Evolutionary conservation across 345 rosid species (phyloP), one percentile per base, ranked within the genome.

Genomic region (Murraya koenigii): DNA sequence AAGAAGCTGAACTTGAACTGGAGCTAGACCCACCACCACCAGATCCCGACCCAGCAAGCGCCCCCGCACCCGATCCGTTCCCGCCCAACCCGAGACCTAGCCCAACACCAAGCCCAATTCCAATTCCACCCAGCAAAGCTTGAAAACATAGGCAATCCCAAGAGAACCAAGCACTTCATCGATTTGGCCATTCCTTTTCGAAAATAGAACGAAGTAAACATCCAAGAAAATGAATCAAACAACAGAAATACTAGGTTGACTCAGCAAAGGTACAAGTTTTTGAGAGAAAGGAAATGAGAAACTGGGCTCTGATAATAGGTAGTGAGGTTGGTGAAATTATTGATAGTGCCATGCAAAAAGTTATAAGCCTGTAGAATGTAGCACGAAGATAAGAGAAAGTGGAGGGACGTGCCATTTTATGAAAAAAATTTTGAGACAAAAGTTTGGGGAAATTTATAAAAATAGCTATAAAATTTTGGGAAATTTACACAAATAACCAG

Each of bases 61-160:
- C 88, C 56, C 89, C 89, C 0, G 93, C 86, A 5, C 93, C 90
- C 9, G 92, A 84, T 2, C 92, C 93, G 10, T 79, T 74, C 13
- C 95, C 95, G 7, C 95, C 92, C 22, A 92, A 71, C 47, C 95
- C 98, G 69, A 92, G 56, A 26, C 98, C 94, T 11, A 84, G 0
- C 6, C 92, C 95, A 28, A 86, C 80, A n/a, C 97, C 97, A 58
- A 85, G 0, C 66, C 98, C 97, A 62, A 88, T 75, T 14, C 98
- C 95, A 39, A 89, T 52, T 19, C 98, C 98, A 3, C 95, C 97
- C 28, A 90, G 69, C 81, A 4, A 77, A 70, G 13, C 80, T 58
- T 10, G 84, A 74, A 30, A 74, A 81, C 47, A 80, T 36, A 56
- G 86, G 49, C 70, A 89, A 79, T 14, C 77, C 86, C 60, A 84